These are phyloP conservation scores for Hypoxylon sp. DNA, from an alignment of 2,329 filamentous ascomycete genomes.

Conservation along the genomic window DNA sequence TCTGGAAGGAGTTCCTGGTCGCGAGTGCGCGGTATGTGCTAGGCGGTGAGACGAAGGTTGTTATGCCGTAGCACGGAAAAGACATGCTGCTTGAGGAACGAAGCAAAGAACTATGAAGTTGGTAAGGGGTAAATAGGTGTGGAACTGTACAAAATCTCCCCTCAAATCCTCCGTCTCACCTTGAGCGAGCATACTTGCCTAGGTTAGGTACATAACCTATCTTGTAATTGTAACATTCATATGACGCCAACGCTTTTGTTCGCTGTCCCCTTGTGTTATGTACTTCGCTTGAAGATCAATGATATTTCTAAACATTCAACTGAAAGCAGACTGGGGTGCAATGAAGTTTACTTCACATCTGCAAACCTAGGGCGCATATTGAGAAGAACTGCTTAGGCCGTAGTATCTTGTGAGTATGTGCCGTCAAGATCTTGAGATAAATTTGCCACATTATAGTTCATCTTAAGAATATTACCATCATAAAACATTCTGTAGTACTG, in stretches of 20 bases:
- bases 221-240: conserved; percentile 1
- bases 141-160: conserved; percentile 9
- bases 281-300: neutral
- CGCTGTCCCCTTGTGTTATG: neutral
- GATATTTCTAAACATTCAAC: neutral
- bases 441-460: neutral
- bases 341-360: neutral
- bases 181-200: neutral
- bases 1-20: conserved; percentile 48
- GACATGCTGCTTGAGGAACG: neutral
- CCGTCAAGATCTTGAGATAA: neutral
- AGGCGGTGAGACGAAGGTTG: conserved; percentile 28
- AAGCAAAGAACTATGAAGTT: neutral
- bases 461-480: neutral
- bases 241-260: neutral
- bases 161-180: neutral
- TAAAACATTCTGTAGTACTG: neutral
- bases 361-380: neutral
- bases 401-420: neutral
- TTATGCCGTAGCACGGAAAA: conserved; percentile 17
- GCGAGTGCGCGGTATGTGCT: conserved; percentile 44
- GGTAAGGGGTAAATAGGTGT: neutral
- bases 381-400: neutral
- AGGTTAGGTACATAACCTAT: too few species aligned
- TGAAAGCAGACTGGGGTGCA: neutral